Percentiles rank a stretch among this genome's conserved stretches.
Evolutionary conservation across 129 eudicot species (phyloP).

Genomic region (Ambrosia artemisiifolia): DNA sequence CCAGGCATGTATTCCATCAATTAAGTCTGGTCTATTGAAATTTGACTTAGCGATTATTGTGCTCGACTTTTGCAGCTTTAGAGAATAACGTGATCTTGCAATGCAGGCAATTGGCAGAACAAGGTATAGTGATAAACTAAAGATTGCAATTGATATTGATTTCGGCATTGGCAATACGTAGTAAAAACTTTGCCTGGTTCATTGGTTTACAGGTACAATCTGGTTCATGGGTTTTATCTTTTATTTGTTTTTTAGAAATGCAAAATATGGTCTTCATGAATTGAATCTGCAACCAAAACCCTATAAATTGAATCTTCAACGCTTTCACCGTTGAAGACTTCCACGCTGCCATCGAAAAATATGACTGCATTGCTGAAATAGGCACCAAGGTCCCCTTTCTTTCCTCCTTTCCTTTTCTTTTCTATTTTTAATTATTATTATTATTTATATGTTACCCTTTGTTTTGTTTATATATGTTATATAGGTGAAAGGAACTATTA

Average conservation of each 20-base stretch:
- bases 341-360: constrained; percentile 52
- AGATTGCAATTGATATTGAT: constrained; percentile 82
- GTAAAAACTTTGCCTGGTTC: too few species aligned
- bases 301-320: too few species aligned
- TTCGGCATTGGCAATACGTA: constrained; percentile 70
- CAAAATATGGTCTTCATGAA: too few species aligned
- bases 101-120: constrained; percentile 84
- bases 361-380: constrained; percentile 63
- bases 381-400: constrained; percentile 51
- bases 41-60: constrained; percentile 20
- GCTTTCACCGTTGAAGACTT: constrained; percentile 66
- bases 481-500: constrained; percentile 87
- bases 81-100: constrained; percentile 79
- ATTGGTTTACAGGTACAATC: too few species aligned
- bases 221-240: too few species aligned
- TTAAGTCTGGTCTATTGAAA: background rate
- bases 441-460: too few species aligned
- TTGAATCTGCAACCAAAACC: too few species aligned
- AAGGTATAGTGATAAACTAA: constrained; percentile 62
- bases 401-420: too few species aligned
- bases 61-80: constrained; percentile 59
- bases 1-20: constrained; percentile 53
- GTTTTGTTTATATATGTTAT: too few species aligned
- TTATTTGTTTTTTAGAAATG: too few species aligned
- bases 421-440: too few species aligned